Conservation (phyloP, 75 land plant species). For the Selaginella tamariscina region DNA sequence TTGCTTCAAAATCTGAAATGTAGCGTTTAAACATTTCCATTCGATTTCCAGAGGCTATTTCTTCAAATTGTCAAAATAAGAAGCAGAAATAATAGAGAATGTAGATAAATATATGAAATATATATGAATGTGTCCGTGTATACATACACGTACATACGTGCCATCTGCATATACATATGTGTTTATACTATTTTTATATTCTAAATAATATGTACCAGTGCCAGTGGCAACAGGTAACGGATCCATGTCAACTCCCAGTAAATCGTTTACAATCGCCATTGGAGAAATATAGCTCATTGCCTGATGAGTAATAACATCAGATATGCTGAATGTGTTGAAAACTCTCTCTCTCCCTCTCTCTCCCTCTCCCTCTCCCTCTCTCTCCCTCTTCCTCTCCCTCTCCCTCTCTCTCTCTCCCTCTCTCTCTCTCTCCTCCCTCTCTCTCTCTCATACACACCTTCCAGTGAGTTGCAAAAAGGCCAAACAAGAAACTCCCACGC, state of each 20-base stretch:
- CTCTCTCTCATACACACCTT: too few species aligned
- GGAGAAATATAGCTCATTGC: slow-evolving; percentile 88
- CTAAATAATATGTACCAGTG: slow-evolving; percentile 32
- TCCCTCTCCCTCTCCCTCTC: too few species aligned
- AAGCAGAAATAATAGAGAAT: not conserved
- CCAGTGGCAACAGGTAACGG: slow-evolving; percentile 36
- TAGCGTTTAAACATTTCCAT: slow-evolving; percentile 56
- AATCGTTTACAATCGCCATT: slow-evolving; percentile 52
- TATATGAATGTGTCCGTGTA: not conserved
- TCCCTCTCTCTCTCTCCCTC: too few species aligned
- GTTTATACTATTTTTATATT: too few species aligned
- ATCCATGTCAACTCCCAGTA: slow-evolving; percentile 35
- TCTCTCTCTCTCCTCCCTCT: too few species aligned
- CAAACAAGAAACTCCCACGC: slow-evolving; percentile 53
- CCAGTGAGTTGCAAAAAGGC: slow-evolving; percentile 54
- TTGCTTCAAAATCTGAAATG: slow-evolving; percentile 59
- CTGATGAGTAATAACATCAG: slow-evolving; percentile 26
- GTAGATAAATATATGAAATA: not conserved
- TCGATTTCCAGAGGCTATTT: slow-evolving; percentile 30
- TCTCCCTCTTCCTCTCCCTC: too few species aligned
- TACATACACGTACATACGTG: not conserved
- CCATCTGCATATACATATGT: too few species aligned
- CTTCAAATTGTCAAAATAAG: slow-evolving; percentile 24
- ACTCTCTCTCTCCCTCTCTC: too few species aligned
- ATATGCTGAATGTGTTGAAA: not conserved